Evolutionary conservation across 1,284 basidiomycete species (phyloP).

Genomic region (Inonotus obliquus): DNA sequence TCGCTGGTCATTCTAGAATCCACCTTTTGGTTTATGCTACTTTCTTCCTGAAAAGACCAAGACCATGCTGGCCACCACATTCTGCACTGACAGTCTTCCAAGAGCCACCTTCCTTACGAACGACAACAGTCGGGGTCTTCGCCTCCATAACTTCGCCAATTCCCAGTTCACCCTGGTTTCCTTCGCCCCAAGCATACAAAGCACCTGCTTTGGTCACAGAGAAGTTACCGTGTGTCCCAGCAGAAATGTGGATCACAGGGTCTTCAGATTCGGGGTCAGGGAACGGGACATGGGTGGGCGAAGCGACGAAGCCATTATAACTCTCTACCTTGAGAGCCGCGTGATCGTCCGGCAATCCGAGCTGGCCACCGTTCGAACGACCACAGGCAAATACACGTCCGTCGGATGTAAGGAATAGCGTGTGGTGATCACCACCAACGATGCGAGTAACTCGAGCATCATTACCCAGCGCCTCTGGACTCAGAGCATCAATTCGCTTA

Average conservation of each 20-base stretch:
- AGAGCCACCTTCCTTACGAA: slow-evolving; percentile 61
- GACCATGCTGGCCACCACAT: slow-evolving; percentile 69
- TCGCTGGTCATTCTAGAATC: not conserved
- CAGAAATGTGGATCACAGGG: slow-evolving; percentile 70
- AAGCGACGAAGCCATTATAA: slow-evolving; percentile 52
- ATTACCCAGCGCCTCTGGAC: slow-evolving; percentile 54
- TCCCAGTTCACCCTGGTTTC: slow-evolving; percentile 67
- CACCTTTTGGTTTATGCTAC: not conserved
- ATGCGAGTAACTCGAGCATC: slow-evolving; percentile 71
- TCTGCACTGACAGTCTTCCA: slow-evolving; percentile 57
- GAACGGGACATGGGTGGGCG: slow-evolving; percentile 65
- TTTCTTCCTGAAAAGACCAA: slow-evolving; percentile 65
- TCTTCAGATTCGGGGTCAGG: slow-evolving; percentile 55
- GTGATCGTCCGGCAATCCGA: slow-evolving; percentile 67
- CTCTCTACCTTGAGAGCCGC: slow-evolving; percentile 46
- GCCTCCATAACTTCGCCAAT: slow-evolving; percentile 56
- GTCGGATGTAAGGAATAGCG: slow-evolving; percentile 78
- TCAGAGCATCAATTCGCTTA: slow-evolving; percentile 60
- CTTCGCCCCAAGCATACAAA: slow-evolving; percentile 84
- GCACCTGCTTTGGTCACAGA: slow-evolving; percentile 77
- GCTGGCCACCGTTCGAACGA: slow-evolving; percentile 71
- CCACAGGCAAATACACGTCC: slow-evolving; percentile 85
- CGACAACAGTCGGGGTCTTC: slow-evolving; percentile 55
- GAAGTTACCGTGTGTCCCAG: slow-evolving; percentile 79
- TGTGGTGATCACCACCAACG: slow-evolving; percentile 80